Base-by-base conservation (phyloP, 1,284 basidiomycete genomes). In the Thelephora terrestris region DNA sequence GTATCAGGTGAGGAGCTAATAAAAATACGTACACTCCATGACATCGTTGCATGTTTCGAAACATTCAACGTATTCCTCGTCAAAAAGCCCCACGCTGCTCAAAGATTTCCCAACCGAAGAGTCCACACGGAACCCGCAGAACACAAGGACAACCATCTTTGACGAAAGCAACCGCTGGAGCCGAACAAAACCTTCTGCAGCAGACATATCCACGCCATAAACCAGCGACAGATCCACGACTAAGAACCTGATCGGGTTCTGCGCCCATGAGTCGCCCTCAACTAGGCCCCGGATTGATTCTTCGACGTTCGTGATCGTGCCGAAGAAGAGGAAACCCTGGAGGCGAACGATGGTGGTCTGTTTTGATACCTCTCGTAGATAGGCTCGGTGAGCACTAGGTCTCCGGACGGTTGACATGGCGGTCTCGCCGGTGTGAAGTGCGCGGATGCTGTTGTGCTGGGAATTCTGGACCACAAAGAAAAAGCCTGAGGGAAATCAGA, bases 401-500 rank as follows among this genome's bases (percentile, higher is more conserved):
- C 95, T 73, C 5, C 95, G 81, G 1, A 98, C 95, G 1, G 94
- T 93, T 6, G 92, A 96, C 64, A 93, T 82, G 2, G 85, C 80
- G 0, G 82, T 78, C 47, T 90, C 79, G 1, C 90, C 91, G 5
- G 79, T 84, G 62, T 89, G 84, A 20, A 88, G 71, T 0, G 82
- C 76, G 16, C 94, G 78, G 51, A 98, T 93, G 50, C 92, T 90
- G 40, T 78, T 68, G 17, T 89, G 66, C 54, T 85, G 83, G 0
- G 91, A 94, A 55, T 88, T 95, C 60, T 96, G 91, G 2, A 98
- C 76, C 20, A 99, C 96, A 60, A 99, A 98, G 71, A 97, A 97
- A 64, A 96, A 78, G 61, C 89, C 88, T 85, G 52, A 2, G 45
- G 5, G n/a, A 5, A 5, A 18, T 21, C 4, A 32, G 29, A 27